Conservation (phyloP, 495 filamentous ascomycete genomes). For the Pyrenula aspistea region DNA sequence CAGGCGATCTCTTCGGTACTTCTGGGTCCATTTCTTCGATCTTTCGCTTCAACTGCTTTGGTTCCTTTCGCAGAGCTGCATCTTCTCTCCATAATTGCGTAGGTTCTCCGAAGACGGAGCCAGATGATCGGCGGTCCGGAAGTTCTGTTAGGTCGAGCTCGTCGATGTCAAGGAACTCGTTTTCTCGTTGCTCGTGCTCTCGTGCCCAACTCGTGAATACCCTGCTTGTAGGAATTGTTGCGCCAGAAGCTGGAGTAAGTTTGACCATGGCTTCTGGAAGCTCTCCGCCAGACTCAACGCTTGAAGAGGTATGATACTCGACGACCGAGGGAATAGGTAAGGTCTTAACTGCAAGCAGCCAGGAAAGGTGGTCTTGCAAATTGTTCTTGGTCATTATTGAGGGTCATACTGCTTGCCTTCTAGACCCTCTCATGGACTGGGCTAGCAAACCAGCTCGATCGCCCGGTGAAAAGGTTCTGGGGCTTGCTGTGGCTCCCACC, state of each 20-base stretch:
- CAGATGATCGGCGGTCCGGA: constrained; percentile 25
- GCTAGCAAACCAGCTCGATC: background rate
- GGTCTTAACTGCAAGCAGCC: constrained; percentile 20
- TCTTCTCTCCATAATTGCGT: constrained; percentile 49
- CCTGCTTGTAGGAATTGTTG: background rate
- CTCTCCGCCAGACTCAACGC: background rate
- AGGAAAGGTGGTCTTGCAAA: constrained; percentile 33
- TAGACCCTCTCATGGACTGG: background rate
- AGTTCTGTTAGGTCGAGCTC: constrained; percentile 63
- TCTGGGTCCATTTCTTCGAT: background rate
- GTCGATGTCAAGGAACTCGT: constrained; percentile 29
- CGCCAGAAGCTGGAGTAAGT: constrained; percentile 26
- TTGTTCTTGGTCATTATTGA: constrained; percentile 42
- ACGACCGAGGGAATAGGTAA: background rate
- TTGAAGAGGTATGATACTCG: background rate
- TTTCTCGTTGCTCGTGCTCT: constrained; percentile 2
- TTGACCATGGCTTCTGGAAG: constrained; percentile 39
- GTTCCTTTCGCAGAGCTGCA: constrained; percentile 28
- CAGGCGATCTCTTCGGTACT: background rate
- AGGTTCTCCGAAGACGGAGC: constrained; percentile 39
- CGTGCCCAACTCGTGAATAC: background rate
- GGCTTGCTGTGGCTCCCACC: background rate
- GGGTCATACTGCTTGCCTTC: constrained; percentile 7
- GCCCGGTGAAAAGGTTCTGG: background rate
- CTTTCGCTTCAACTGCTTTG: constrained; percentile 4